Evolutionary conservation across 2,329 filamentous ascomycete species (phyloP).

Genomic region (Ceratocystis cacaofunesta): DNA sequence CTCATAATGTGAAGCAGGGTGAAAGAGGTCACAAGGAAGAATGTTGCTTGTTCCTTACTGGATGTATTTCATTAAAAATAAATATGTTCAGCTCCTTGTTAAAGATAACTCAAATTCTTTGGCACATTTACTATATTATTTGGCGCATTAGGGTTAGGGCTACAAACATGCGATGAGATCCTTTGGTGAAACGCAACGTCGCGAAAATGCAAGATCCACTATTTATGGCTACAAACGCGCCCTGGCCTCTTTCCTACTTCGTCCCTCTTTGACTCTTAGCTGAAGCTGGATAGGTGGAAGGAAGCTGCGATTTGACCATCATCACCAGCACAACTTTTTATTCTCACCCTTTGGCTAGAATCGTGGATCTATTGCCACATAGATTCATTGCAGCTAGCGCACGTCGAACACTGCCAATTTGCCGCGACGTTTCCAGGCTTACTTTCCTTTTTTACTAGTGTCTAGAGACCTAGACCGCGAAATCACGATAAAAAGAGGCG

Average conservation of each 20-base stretch:
- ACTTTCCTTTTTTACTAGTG: neutral
- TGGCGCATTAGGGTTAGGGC: neutral
- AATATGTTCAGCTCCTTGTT: too few species aligned
- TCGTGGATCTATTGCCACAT: neutral
- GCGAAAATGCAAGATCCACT: constrained; percentile 16
- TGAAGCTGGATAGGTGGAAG: neutral
- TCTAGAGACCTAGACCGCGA: neutral
- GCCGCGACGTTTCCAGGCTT: neutral
- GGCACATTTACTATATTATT: too few species aligned
- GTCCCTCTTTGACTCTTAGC: neutral
- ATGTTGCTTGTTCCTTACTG: too few species aligned
- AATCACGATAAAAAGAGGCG: neutral
- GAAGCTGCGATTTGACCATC: neutral
- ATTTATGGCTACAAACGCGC: constrained; percentile 15
- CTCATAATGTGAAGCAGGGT: constrained; percentile 26
- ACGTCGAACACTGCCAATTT: neutral
- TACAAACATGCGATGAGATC: neutral
- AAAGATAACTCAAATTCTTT: too few species aligned
- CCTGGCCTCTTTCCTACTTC: constrained; percentile 7
- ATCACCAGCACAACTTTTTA: constrained; percentile 4
- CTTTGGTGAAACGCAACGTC: constrained; percentile 5
- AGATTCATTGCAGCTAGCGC: neutral
- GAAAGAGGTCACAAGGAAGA: neutral
- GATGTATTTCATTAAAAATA: too few species aligned
- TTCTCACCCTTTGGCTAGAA: neutral